Evolutionary conservation across 345 rosid genomes (phyloP).

Genomic region (Citrus maxima): DNA sequence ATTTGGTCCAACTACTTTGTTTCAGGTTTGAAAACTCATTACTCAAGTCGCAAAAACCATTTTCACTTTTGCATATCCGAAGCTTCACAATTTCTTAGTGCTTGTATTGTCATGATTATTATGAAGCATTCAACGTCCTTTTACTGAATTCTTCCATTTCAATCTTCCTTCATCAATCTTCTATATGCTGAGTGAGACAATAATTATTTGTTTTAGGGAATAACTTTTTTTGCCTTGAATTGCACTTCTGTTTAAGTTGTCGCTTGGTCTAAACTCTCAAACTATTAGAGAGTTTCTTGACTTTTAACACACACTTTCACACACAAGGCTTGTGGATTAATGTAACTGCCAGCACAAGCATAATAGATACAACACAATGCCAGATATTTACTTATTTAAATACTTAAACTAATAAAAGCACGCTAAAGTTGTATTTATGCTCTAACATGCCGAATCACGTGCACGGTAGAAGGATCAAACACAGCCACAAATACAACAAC

Average conservation of each 20-base stretch:
- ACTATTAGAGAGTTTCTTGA: not conserved
- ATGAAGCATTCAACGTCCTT: slow-evolving; percentile 1
- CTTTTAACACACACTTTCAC: not conserved
- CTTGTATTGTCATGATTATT: not conserved
- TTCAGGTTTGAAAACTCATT: slow-evolving; percentile 54
- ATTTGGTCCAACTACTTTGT: slow-evolving; percentile 89
- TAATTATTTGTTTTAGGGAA: not conserved
- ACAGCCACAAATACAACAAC: not conserved
- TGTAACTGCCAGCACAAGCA: not conserved
- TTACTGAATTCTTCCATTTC: not conserved
- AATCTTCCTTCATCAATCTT: not conserved
- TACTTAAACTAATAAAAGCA: not conserved
- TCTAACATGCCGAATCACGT: not conserved
- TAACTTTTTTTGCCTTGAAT: not conserved
- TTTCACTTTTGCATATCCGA: not conserved
- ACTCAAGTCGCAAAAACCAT: not conserved
- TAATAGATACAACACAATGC: not conserved
- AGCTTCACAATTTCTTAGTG: slow-evolving; percentile 4
- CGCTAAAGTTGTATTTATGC: not conserved
- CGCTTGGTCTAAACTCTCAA: not conserved
- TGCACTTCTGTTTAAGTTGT: not conserved
- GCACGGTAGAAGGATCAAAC: not conserved
- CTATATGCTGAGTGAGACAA: not conserved
- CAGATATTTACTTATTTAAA: not conserved
- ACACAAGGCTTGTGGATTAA: not conserved